These are phyloP conservation scores for Cladosporium sp. DNA, from an alignment of 2,329 filamentous ascomycete genomes.

Conservation along the genomic window DNA sequence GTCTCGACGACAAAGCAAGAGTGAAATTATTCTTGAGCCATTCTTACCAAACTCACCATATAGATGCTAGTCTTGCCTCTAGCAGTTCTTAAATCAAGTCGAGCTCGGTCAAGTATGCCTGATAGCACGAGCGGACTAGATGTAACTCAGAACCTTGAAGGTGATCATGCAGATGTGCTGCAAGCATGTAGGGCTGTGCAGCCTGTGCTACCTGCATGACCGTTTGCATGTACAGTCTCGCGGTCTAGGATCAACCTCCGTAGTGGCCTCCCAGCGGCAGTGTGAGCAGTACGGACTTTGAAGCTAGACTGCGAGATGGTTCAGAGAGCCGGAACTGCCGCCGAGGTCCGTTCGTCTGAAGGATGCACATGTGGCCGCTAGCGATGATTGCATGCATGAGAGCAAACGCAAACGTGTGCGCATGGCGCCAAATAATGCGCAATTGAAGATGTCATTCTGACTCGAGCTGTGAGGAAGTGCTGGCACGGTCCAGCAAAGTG, in stretches of 20 bases:
- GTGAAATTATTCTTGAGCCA: not conserved
- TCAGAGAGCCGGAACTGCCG: not conserved
- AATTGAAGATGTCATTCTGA: slow-evolving; percentile 17
- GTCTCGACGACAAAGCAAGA: not conserved
- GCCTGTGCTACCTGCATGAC: not conserved
- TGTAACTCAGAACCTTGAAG: not conserved
- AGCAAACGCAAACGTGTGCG: not conserved
- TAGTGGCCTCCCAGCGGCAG: not conserved
- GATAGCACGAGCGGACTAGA: not conserved
- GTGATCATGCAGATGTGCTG: not conserved
- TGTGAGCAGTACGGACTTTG: not conserved
- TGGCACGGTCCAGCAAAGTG: not conserved
- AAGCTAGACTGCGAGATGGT: not conserved
- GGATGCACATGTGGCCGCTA: slow-evolving; percentile 9
- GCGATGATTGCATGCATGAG: not conserved
- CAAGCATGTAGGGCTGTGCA: not conserved
- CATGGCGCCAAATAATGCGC: not conserved
- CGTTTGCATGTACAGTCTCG: not conserved
- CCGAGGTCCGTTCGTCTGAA: not conserved
- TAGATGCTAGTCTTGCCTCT: not conserved
- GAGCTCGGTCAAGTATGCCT: not conserved
- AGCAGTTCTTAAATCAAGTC: not conserved
- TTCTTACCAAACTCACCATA: not conserved
- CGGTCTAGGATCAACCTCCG: not conserved
- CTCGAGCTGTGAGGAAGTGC: not conserved